Evolutionary conservation across 106 monocot genomes (phyloP).

Genomic region (Dendrobium nobile): DNA sequence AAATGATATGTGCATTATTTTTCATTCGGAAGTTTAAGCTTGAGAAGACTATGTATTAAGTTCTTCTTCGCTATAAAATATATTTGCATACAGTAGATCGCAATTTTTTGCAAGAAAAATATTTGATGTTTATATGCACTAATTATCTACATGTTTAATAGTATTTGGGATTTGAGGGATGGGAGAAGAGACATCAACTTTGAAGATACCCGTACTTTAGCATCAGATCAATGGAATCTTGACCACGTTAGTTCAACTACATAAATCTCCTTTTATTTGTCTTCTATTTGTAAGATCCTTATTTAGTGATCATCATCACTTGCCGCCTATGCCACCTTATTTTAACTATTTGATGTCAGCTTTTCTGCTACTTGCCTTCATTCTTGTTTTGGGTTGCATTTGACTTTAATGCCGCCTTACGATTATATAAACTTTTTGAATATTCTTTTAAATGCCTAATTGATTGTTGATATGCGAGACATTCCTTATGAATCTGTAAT

Average conservation of each 20-base stretch:
- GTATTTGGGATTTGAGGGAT: slow-evolving; percentile 94
- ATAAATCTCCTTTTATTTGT: not conserved
- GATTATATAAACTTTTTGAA: too few species aligned
- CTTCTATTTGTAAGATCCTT: not conserved
- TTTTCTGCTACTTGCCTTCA: not conserved
- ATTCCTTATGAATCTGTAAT: too few species aligned
- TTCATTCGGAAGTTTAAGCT: not conserved
- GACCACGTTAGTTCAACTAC: slow-evolving; percentile 47
- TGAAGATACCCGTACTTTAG: slow-evolving; percentile 70
- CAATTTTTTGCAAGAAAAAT: too few species aligned
- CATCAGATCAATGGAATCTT: slow-evolving; percentile 83
- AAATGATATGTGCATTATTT: too few species aligned
- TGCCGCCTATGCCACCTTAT: not conserved
- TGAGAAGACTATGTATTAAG: not conserved
- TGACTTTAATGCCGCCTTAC: too few species aligned
- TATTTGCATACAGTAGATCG: too few species aligned
- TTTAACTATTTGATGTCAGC: not conserved
- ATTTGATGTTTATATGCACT: not conserved
- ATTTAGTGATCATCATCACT: not conserved
- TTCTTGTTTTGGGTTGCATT: not conserved
- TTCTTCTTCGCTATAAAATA: not conserved
- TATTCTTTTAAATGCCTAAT: too few species aligned
- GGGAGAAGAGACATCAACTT: slow-evolving; percentile 47
- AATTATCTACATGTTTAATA: slow-evolving; percentile 14
- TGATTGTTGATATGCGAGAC: too few species aligned